Evolutionary conservation across 108 stramenopile species (phyloP).

Genomic region (Schizochytrium sp.): DNA sequence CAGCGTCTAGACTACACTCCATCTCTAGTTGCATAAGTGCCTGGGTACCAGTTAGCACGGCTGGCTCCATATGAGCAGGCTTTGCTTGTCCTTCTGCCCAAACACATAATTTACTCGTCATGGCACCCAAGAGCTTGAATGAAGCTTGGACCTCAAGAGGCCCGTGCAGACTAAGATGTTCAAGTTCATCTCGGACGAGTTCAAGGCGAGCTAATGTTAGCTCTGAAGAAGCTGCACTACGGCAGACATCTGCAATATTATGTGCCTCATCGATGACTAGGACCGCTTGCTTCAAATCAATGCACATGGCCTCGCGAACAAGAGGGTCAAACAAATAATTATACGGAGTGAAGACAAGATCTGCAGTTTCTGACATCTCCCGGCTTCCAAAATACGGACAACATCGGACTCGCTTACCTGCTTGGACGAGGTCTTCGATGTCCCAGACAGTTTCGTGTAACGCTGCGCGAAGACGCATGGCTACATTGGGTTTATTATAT

Average conservation of each 20-base stretch:
- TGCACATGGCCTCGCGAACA: conserved; percentile 79
- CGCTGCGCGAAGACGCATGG: neutral
- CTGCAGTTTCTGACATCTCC: conserved; percentile 79
- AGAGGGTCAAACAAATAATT: conserved; percentile 96
- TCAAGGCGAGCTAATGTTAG: conserved; percentile 61
- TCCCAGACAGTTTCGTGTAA: conserved; percentile 73
- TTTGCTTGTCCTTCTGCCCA: neutral
- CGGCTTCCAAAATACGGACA: conserved; percentile 96
- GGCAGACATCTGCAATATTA: conserved; percentile 94
- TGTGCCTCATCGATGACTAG: conserved; percentile 99
- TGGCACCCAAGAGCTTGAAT: neutral
- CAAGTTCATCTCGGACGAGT: conserved; percentile 40
- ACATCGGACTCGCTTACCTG: conserved; percentile 83
- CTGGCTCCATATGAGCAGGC: neutral
- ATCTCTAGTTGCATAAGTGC: conserved; percentile 20
- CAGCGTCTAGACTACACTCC: neutral
- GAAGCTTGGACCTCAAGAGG: conserved; percentile 4
- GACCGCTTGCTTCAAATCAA: conserved; percentile 87
- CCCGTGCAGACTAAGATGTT: neutral
- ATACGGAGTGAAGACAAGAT: conserved; percentile 95
- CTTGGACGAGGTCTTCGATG: conserved; percentile 91
- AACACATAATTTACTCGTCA: neutral
- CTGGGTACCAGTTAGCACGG: neutral
- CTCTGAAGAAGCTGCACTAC: conserved; percentile 92
- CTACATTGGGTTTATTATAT: conserved; percentile 11